Conservation (phyloP, 345 rosid species). For the Hevea brasiliensis region DNA sequence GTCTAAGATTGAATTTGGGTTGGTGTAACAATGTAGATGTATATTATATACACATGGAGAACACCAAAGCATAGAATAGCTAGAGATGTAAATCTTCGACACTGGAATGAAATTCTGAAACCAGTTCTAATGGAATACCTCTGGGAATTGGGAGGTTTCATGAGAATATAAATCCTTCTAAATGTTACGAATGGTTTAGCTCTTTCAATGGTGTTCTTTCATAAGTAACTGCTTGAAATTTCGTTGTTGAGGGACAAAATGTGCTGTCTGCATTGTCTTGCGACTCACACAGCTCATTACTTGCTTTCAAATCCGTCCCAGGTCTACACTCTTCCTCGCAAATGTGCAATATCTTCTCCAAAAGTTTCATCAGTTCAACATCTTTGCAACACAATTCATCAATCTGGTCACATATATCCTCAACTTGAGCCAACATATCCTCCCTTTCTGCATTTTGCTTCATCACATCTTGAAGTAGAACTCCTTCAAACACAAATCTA, state of each 20-base stretch:
- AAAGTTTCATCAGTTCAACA: slow-evolving; percentile 5
- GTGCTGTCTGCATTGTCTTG: background rate
- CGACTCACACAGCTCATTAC: slow-evolving; percentile 7
- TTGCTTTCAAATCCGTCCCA: background rate
- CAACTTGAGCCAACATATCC: slow-evolving; percentile 2
- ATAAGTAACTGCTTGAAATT: background rate
- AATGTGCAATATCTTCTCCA: background rate
- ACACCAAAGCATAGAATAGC: background rate
- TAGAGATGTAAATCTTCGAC: background rate
- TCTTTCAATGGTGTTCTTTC: background rate
- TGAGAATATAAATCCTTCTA: background rate
- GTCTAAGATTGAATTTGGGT: background rate
- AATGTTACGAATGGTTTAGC: background rate
- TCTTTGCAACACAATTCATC: slow-evolving; percentile 1
- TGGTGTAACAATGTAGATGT: background rate
- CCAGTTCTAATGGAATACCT: background rate
- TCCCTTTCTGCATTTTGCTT: background rate
- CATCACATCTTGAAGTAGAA: slow-evolving; percentile 1
- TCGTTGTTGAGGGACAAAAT: background rate
- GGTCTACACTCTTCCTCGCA: background rate
- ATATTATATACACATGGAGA: background rate
- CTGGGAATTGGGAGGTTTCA: background rate
- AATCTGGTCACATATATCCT: slow-evolving; percentile 6
- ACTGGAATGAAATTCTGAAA: background rate
- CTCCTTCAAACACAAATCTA: background rate